phyloP scores from a whole-genome alignment of 1,139 yeast genomes.

The Candida glucosophila region DNA sequence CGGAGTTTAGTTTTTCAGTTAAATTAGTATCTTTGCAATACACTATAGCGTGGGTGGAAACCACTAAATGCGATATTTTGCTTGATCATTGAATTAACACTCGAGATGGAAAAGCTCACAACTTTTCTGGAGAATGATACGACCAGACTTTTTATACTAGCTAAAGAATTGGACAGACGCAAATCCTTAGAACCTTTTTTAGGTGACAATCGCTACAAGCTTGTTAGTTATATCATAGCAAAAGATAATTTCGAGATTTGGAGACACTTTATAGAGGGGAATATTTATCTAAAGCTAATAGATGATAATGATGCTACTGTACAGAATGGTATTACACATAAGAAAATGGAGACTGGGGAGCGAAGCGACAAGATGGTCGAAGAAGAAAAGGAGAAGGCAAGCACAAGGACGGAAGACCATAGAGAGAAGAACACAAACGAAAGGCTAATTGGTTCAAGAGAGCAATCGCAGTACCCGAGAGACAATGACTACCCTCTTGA shows the following conservation, averaged over 20 bases:
- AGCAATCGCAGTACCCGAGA: slow-evolving; percentile 16
- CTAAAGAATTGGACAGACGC: slow-evolving; percentile 37
- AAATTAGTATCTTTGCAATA: too few species aligned
- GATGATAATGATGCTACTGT: not conserved
- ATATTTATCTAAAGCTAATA: slow-evolving; percentile 22
- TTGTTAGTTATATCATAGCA: slow-evolving; percentile 35
- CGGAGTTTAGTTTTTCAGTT: too few species aligned
- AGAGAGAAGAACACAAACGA: slow-evolving; percentile 3
- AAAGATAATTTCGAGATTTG: slow-evolving; percentile 31
- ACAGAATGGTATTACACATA: not conserved
- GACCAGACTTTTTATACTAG: slow-evolving; percentile 32
- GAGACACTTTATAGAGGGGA: slow-evolving; percentile 48
- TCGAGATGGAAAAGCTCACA: slow-evolving; percentile 38
- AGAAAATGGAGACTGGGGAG: slow-evolving; percentile 3
- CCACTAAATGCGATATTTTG: too few species aligned
- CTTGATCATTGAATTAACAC: too few species aligned
- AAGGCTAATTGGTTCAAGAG: slow-evolving; percentile 5
- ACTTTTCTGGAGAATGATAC: slow-evolving; percentile 37
- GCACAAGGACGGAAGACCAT: too few species aligned
- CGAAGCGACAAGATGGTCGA: slow-evolving; percentile 6
- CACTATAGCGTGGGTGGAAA: too few species aligned
- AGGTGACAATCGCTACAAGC: slow-evolving; percentile 52
- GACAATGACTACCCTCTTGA: slow-evolving; percentile 4
- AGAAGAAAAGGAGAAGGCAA: slow-evolving; percentile 4
- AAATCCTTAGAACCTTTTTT: slow-evolving; percentile 51